Conservation (phyloP, 805 yeast species). For the Candida patagonica region DNA sequence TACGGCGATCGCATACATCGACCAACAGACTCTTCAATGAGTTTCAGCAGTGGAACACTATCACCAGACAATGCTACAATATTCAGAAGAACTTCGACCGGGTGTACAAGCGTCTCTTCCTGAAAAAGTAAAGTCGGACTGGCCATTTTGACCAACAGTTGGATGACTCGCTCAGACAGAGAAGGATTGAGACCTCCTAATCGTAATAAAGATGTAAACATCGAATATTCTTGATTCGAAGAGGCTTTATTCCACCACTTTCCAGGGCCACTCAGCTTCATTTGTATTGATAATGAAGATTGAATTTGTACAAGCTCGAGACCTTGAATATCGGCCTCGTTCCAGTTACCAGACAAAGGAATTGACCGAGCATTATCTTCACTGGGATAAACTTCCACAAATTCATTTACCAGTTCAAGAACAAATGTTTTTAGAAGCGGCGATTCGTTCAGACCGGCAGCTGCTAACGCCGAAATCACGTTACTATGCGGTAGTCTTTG, state of each 20-base stretch:
- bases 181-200: constrained; percentile 33
- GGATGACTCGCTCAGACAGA: constrained; percentile 36
- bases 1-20: constrained; percentile 70
- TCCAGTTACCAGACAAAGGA: constrained; percentile 5
- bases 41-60: constrained; percentile 38
- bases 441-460: background rate
- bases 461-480: background rate
- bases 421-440: background rate
- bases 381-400: constrained; percentile 6
- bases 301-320: constrained; percentile 4
- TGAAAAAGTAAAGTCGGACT: constrained; percentile 49
- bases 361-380: background rate
- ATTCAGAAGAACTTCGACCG: constrained; percentile 44
- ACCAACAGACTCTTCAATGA: constrained; percentile 68
- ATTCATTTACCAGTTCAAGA: constrained; percentile 6
- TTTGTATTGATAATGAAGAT: constrained; percentile 51
- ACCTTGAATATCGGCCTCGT: constrained; percentile 3
- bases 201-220: constrained; percentile 58
- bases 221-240: constrained; percentile 39
- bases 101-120: constrained; percentile 40
- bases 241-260: constrained; percentile 71
- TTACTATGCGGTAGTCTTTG: constrained; percentile 28
- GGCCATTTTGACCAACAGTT: constrained; percentile 41
- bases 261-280: constrained; percentile 40
- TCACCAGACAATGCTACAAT: constrained; percentile 30